Percentiles rank a stretch among this genome's conserved stretches.
Conservation (phyloP, 2,329 filamentous ascomycete species). For the Pestalotiopsis sp. region DNA sequence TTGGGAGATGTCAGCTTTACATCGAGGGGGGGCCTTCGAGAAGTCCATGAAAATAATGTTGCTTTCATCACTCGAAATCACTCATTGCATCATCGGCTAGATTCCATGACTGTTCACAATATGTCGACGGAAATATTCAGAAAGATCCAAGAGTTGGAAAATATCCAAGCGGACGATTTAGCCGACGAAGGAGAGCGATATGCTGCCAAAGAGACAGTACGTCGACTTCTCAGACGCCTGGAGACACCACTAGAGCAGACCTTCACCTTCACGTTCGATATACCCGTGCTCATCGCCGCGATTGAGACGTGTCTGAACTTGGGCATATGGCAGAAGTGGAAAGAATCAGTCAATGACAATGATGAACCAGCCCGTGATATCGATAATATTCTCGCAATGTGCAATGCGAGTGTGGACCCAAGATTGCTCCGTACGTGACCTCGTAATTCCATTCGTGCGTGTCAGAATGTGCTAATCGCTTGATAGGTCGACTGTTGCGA, state of each 20-base stretch:
- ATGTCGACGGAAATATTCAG: no score
- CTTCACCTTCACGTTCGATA: conserved; percentile 19
- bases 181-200: conserved; percentile 20
- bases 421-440: conserved; percentile 25
- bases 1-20: no score
- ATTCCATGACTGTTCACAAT: background rate
- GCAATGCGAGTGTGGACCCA: conserved; percentile 19
- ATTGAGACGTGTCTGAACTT: conserved; percentile 24
- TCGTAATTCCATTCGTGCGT: background rate
- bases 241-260: conserved; percentile 24
- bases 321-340: conserved; percentile 26
- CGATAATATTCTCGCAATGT: conserved; percentile 20
- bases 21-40: no score
- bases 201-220: conserved; percentile 20
- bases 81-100: background rate
- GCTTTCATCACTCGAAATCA: no score
- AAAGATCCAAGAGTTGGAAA: background rate
- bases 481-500: conserved; percentile 27
- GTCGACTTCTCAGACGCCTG: conserved; percentile 22
- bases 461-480: background rate
- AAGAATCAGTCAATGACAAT: conserved; percentile 1
- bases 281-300: conserved; percentile 23
- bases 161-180: background rate
- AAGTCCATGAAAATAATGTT: no score
- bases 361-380: conserved; percentile 21